Evolutionary conservation across 2,329 filamentous ascomycete species (phyloP), one percentile per base, ranked within the genome.

Genomic region (Colletotrichum cuscutae): DNA sequence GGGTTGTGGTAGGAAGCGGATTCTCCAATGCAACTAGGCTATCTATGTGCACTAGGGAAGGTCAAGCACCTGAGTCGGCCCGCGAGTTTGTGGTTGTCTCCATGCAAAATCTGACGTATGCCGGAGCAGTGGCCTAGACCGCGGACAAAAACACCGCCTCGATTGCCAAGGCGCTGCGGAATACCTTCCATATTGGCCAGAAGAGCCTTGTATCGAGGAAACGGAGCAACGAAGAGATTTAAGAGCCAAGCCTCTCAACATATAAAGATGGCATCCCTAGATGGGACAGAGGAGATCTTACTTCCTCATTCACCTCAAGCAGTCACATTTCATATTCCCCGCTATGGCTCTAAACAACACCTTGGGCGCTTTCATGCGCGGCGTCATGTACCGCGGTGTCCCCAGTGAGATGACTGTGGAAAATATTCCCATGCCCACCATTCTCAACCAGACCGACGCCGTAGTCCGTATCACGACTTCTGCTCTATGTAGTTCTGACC

Each of bases 401-500:
- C 60, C 60, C 12, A 11, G 24, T 4, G 65, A 72, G 4, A 61
- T 76, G 26, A 46, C 71, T 12, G 75, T 78, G 19, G 46, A 62
- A 5, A 68, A 75, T n/a, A 58, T 77, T 4, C 74, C 76, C 9
- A 67, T 57, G 49, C 68, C 77, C 1, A 71, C 13, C 12, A 72
- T 76, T 57, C 15, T 65, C n/a, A 67, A 74, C 37, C 68, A 64
- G 15, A 68, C 70, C 13, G 83, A 85, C 74, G 81, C 78, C 3
- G 75, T 85, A 52, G 78, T 83, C 11, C 78, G 77, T n/a, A 76
- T 83, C 62, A 79, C 80, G 8, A 76, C 74, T 6, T 72, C 80
- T 8, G 80, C 78, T 5, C 79, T 83, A 52, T 83, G 81, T 68
- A 80, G 81, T 4, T 78, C 77, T 3, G 79, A 82, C 61, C 75